These are phyloP conservation scores for Termitomyces sp. DNA, from an alignment of 768 basidiomycete genomes.

Conservation along the genomic window DNA sequence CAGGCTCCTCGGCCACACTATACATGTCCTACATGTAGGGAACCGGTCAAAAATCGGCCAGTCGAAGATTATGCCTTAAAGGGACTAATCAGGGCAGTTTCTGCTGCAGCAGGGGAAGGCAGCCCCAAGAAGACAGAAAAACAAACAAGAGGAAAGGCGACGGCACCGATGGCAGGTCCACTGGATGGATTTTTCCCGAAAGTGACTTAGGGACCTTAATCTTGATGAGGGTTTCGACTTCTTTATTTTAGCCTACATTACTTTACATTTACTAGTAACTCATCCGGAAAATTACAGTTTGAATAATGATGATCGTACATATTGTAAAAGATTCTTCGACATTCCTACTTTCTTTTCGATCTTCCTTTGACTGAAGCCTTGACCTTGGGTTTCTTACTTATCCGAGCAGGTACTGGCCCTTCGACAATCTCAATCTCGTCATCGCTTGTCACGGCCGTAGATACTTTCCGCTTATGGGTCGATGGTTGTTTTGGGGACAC, in stretches of 20 bases:
- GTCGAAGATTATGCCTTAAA: constrained; percentile 61
- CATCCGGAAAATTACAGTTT: not conserved
- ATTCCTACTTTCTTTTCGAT: constrained; percentile 26
- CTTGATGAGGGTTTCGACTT: not conserved
- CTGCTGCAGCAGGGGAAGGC: constrained; percentile 40
- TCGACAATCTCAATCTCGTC: constrained; percentile 53
- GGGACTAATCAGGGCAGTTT: constrained; percentile 44
- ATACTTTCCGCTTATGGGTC: constrained; percentile 47
- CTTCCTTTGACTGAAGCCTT: constrained; percentile 33
- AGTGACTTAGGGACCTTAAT: not conserved
- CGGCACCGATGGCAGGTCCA: constrained; percentile 17
- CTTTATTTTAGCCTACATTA: not conserved
- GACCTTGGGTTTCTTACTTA: constrained; percentile 26
- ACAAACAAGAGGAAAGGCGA: constrained; percentile 16
- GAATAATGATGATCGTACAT: not conserved
- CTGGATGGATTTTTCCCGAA: constrained; percentile 46
- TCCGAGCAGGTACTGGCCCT: constrained; percentile 27
- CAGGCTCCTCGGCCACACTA: constrained; percentile 41
- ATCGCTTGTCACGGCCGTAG: constrained; percentile 32
- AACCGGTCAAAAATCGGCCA: constrained; percentile 40
- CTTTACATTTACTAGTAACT: not conserved
- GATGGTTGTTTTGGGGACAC: constrained; percentile 17
- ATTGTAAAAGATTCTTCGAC: not conserved
- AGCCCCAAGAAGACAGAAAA: constrained; percentile 29
- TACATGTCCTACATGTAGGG: constrained; percentile 65